Base-by-base conservation (phyloP, 1,139 yeast genomes). In the Candida buenavistaensis region DNA sequence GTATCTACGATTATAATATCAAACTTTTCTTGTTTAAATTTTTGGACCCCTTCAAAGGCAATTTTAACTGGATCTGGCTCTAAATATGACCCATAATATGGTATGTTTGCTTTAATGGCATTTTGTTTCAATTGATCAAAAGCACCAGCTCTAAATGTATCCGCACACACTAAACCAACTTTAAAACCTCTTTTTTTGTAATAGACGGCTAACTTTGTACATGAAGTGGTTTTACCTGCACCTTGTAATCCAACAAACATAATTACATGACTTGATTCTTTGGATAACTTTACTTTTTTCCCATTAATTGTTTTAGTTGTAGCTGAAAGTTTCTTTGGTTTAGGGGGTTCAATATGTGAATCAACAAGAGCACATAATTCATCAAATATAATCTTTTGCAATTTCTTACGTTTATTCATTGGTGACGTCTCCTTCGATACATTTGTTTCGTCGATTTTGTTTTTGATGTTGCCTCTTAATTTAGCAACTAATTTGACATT, bases 221-320 rank as follows among this genome's bases (percentile, higher is more conserved):
- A 90, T 2, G 97, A 82, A 0, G 98, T 92, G 17, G 98, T 92
- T 59, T 92, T 92, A 75, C 98, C 98, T 7, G 97, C 95, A 68
- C 98, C 98, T 59, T 94, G 98, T 44, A 92, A 72, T 54, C 98
- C 98, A 38, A 92, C 98, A 73, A 92, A 86, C 98, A 92, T 92
- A 46, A 92, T 84, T 17, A 90, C 86, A 45, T 70, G 72, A 27
- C 69, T 59, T 23, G 56, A 55, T 14, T 55, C 58, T 24, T 51
- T 50, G 2, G 57, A 47, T 3, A 58, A 55, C 43, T 54, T 56
- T 39, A 57, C 59, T 30, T 62, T 61, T 22, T 59, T 60, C 21
- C 70, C 67, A 17, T 54, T 53, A 16, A 56, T 54, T 19, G 54
- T 50, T 32, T 53, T 57, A 7, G 51, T 46, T 40, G 42, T 34